Percentiles rank a stretch among this genome's conserved stretches.
Conservation (phyloP, 495 filamentous ascomycete species). For the Neurospora africana region DNA sequence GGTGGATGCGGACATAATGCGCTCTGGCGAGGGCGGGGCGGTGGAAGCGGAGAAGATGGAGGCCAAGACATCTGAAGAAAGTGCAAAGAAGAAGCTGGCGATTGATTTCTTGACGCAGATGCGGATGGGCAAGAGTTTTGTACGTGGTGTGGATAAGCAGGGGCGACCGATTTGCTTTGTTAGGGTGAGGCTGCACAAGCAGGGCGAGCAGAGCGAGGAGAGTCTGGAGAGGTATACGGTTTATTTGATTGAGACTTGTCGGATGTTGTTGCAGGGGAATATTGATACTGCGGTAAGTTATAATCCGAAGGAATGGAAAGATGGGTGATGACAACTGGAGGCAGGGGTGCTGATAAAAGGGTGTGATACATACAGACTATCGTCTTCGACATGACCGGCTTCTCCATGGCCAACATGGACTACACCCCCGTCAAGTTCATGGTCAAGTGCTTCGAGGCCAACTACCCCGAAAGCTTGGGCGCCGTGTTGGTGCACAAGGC, state of each 20-base stretch:
- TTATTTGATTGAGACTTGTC: slow-evolving; percentile 85
- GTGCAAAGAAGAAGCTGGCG: slow-evolving; percentile 51
- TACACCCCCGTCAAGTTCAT: slow-evolving; percentile 96
- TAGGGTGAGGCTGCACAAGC: slow-evolving; percentile 67
- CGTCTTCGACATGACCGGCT: slow-evolving; percentile 91
- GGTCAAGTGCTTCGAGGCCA: slow-evolving; percentile 98
- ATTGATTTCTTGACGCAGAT: slow-evolving; percentile 79
- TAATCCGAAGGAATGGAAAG: background rate
- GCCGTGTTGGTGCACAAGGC: slow-evolving; percentile 93
- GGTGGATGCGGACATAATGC: slow-evolving; percentile 80
- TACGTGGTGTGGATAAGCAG: slow-evolving; percentile 77
- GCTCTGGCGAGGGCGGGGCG: slow-evolving; percentile 60
- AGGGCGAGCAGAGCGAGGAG: slow-evolving; percentile 71
- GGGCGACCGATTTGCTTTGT: slow-evolving; percentile 85
- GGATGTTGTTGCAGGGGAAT: slow-evolving; percentile 66
- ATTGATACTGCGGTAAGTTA: slow-evolving; percentile 82
- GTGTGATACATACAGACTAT: slow-evolving; percentile 47
- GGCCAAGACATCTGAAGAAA: slow-evolving; percentile 19
- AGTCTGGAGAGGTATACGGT: slow-evolving; percentile 82
- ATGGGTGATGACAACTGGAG: slow-evolving; percentile 7
- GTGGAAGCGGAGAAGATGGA: slow-evolving; percentile 46
- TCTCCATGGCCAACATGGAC: slow-evolving; percentile 94
- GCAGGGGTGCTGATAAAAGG: too few species aligned
- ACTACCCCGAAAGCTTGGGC: slow-evolving; percentile 90
- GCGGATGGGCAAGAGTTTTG: slow-evolving; percentile 86